Evolutionary conservation across 2,329 filamentous ascomycete genomes (phyloP), one percentile per base, ranked within the genome.

Genomic region (Cladorrhinum sp.): DNA sequence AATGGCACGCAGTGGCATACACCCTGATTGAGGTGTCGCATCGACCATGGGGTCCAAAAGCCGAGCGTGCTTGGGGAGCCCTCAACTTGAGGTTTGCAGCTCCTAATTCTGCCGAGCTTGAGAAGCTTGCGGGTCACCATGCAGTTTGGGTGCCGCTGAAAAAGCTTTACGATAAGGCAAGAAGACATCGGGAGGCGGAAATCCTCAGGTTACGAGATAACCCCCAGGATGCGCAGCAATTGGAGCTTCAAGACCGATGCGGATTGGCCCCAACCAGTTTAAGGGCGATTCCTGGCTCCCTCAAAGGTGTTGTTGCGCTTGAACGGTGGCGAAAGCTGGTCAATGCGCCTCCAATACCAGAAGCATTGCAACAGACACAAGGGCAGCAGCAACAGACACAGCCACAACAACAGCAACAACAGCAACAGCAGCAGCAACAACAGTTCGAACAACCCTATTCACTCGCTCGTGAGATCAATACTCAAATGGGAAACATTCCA

Each of bases 1-100:
- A 85, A 62, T 86, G 83, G 82, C 78, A 85, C 64, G 81, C 83
- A 3, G 77, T 85, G 2, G 81, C 82, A 0, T 86, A 82, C 64
- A 73, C 85, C 0, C 66, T 86, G 26, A 75, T 85, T 12, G 81
- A 85, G 66, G 71, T 80, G 1, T 77, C 76, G 14, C 77, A 76
- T 2, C 73, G 77, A 0, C 73, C 75, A 1, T 81, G 79, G 78
- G 77, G 77, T 10, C 73, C 79, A 1, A 72, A 75, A 3, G 66
- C 77, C 0, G 81, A 83, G 63, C 72, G 80, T 1, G 78, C 76
- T 0, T 83, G 81, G 80, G 65, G 73, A 1, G 77, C 77, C 0
- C 70, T 83, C 21, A 74, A 73, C 54, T 63, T 70, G 2, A 69
- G 69, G 6, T 72, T 73, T 62, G 58, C 63, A 24, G 65, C 63